Percentiles rank a stretch among this genome's conserved stretches.
These are phyloP conservation scores for Pseudocercospora cruenta DNA, from an alignment of 2,329 filamentous ascomycete species.

Conservation along the genomic window DNA sequence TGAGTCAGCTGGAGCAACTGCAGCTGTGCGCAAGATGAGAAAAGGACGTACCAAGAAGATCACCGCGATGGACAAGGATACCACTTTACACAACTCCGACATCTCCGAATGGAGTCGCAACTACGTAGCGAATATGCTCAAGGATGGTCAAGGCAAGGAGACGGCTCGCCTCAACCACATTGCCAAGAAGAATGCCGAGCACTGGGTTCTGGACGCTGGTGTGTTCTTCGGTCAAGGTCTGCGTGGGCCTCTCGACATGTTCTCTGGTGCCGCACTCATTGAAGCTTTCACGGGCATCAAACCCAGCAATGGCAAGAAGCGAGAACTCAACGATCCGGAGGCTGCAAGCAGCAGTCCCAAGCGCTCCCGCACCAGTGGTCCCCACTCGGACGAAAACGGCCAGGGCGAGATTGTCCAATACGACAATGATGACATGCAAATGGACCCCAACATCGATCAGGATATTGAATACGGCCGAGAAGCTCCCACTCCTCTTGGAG, in stretches of 20 bases:
- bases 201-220: conserved; percentile 59
- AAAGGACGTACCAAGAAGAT: conserved; percentile 38
- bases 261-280: conserved; percentile 61
- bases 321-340: conserved; percentile 23
- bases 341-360: conserved; percentile 29
- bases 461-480: conserved; percentile 72
- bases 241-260: conserved; percentile 60
- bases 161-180: conserved; percentile 43
- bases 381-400: conserved; percentile 38
- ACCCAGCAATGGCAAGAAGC: conserved; percentile 33
- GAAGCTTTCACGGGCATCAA: conserved; percentile 49
- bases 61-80: conserved; percentile 53
- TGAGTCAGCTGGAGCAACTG: conserved; percentile 44
- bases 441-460: conserved; percentile 34
- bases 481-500: conserved; percentile 67
- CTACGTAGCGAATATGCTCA: conserved; percentile 65
- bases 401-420: conserved; percentile 33
- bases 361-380: conserved; percentile 39
- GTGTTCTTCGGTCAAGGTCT: conserved; percentile 46
- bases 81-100: conserved; percentile 60
- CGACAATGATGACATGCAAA: conserved; percentile 21
- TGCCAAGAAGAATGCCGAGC: conserved; percentile 66
- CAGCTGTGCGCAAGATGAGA: conserved; percentile 45
- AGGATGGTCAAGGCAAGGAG: conserved; percentile 50
- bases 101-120: conserved; percentile 61